Conservation (phyloP, 352 stramenopile genomes). For the Globisporangium polare region DNA sequence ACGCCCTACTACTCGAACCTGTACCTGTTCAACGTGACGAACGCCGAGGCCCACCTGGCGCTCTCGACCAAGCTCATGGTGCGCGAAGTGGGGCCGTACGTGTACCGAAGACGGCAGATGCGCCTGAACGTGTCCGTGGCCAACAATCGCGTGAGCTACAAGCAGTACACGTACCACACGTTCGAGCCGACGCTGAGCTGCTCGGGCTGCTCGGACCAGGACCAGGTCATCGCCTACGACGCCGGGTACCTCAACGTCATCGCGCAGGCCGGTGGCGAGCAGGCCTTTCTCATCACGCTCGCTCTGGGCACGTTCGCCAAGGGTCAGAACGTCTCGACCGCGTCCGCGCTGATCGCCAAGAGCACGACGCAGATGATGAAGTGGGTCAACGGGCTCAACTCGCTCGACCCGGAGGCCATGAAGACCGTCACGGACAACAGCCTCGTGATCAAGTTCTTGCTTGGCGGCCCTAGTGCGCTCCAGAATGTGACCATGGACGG, state of each 20-base stretch:
- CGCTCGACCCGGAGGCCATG: slow-evolving; percentile 59
- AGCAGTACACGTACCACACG: slow-evolving; percentile 75
- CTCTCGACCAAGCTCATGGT: slow-evolving; percentile 53
- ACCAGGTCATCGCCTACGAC: slow-evolving; percentile 58
- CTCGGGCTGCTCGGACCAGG: slow-evolving; percentile 44
- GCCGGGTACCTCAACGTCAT: slow-evolving; percentile 70
- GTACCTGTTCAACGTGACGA: slow-evolving; percentile 75
- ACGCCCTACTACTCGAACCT: slow-evolving; percentile 67
- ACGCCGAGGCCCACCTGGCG: slow-evolving; percentile 54
- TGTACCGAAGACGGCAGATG: slow-evolving; percentile 60
- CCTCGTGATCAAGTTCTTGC: slow-evolving; percentile 42
- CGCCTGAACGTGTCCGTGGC: slow-evolving; percentile 59
- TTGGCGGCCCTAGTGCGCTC: slow-evolving; percentile 24
- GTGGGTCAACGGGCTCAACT: slow-evolving; percentile 79
- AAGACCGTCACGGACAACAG: slow-evolving; percentile 42
- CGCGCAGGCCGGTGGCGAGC: slow-evolving; percentile 51
- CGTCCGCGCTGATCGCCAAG: slow-evolving; percentile 25
- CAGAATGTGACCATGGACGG: slow-evolving; percentile 41
- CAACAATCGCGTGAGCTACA: slow-evolving; percentile 61
- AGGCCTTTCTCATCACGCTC: slow-evolving; percentile 43
- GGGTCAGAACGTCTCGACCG: slow-evolving; percentile 14
- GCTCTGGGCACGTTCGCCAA: slow-evolving; percentile 43
- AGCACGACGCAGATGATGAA: slow-evolving; percentile 64
- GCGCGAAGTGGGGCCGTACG: slow-evolving; percentile 64
- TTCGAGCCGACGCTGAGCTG: slow-evolving; percentile 48